These are phyloP conservation scores for Yarrowia galli DNA, from an alignment of 1,139 yeast species.

Conservation along the genomic window DNA sequence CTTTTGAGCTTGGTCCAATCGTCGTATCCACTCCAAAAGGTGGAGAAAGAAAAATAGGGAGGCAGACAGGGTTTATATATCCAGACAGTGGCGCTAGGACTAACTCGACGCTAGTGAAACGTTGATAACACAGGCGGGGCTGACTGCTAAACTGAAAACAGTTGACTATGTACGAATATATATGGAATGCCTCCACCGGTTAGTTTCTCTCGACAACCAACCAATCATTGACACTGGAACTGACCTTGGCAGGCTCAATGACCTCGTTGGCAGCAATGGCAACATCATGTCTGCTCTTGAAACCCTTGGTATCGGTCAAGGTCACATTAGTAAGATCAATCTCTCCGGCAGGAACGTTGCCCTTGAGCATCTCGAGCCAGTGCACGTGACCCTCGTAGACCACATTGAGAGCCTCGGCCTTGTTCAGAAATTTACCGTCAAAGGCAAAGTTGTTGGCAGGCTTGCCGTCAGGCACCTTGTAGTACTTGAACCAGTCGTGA, in stretches of 20 bases:
- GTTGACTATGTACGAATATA: constrained; percentile 1
- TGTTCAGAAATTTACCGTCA: constrained; percentile 79
- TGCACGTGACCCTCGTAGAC: constrained; percentile 74
- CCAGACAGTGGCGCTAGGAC: no score
- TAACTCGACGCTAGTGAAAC: neutral
- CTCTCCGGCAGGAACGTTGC: constrained; percentile 57
- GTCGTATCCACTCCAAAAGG: no score
- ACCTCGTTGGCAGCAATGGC: constrained; percentile 64
- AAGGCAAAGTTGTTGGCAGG: constrained; percentile 87
- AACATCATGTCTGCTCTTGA: constrained; percentile 54
- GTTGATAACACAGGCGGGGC: neutral
- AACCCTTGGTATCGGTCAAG: constrained; percentile 58
- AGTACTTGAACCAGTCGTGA: constrained; percentile 89
- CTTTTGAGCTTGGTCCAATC: no score
- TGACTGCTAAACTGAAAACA: neutral
- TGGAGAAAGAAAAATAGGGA: no score
- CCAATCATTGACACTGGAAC: constrained; percentile 33
- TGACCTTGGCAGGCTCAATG: constrained; percentile 56
- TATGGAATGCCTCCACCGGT: neutral
- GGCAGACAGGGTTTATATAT: no score
- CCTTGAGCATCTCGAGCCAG: constrained; percentile 70
- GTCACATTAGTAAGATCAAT: constrained; percentile 74
- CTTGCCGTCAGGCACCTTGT: constrained; percentile 91
- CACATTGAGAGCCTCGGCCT: constrained; percentile 73
- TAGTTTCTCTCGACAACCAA: constrained; percentile 10